Evolutionary conservation across 2,329 filamentous ascomycete genomes (phyloP).

Genomic region (Calonectria hawksworthii): DNA sequence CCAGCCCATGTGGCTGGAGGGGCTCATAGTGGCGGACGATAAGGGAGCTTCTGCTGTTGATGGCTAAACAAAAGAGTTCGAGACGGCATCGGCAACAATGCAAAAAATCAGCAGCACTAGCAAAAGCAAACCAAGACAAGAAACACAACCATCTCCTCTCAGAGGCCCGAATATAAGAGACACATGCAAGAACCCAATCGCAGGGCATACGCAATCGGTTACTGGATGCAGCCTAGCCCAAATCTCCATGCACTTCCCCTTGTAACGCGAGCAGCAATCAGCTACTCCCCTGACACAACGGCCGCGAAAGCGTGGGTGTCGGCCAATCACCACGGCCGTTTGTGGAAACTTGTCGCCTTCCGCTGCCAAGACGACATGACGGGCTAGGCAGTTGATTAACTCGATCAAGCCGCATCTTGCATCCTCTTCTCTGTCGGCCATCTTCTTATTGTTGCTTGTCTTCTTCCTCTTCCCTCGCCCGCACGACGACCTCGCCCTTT

Average conservation of each 20-base stretch:
- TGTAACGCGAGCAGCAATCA: conserved; percentile 5
- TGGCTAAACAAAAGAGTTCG: neutral
- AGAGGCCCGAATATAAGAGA: neutral
- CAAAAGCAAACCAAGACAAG: neutral
- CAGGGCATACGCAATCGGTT: conserved; percentile 12
- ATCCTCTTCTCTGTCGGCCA: neutral
- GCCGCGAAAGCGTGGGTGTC: neutral
- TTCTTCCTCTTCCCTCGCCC: neutral
- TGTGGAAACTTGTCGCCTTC: conserved; percentile 42
- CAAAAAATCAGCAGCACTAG: neutral
- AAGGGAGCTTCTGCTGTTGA: neutral
- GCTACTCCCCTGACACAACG: conserved; percentile 13
- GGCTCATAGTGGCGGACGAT: neutral
- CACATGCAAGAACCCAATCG: neutral
- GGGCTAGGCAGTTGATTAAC: conserved; percentile 23
- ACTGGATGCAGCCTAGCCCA: conserved; percentile 10
- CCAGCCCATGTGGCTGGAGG: neutral
- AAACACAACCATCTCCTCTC: neutral
- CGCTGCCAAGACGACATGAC: neutral
- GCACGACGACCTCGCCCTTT: neutral
- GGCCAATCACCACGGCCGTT: conserved; percentile 37
- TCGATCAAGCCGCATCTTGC: conserved; percentile 12
- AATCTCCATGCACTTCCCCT: conserved; percentile 3
- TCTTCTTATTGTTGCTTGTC: neutral
- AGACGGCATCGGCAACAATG: neutral